Evolutionary conservation across 495 filamentous ascomycete species (phyloP), one percentile per base, ranked within the genome.

Genomic region (Podospora comata): DNA sequence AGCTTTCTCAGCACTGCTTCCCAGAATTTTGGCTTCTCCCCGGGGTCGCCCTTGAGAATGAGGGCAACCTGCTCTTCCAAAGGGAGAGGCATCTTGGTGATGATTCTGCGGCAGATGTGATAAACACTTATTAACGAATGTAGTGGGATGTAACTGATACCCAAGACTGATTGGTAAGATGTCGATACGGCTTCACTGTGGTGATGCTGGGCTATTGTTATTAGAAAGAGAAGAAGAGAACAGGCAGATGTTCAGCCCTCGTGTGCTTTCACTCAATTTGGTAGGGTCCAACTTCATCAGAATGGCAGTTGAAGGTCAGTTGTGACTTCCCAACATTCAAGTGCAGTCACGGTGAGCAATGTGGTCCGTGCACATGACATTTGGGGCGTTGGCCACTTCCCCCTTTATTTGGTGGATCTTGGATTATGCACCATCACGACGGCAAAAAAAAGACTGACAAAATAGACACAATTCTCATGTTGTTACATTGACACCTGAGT

Each of bases 1-100:
- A 80, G 65, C 0, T 68, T 62, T 20, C 70, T 72, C 39, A 84
- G 54, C 48, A 61, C 61, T 18, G 39, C 39, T 16, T 48, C 39
- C 39, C 39, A 13, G 15, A 3, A 5, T 16, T 48, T 76, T 26
- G 7, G 68, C 65, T 18, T 67, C 71, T 59, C 71, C 67, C 20
- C 70, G 62, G 13, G n/a, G 5, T 28, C 23, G 44, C 57, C 34
- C 55, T 27, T n/a, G 4, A 70, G 57, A n/a, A 70, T 56, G 3
- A 15, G 18, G 2, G 39, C 57, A 27, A 70, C 44, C 18, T 28
- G 34, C 15, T 64, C 56, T 6, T 48, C 39, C 39, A 48, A 48
- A 6, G 5, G 9, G 39, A 3, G 2, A 3, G 39, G 9, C 39
- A 48, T 48, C 15, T 48, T 48, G 39, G 39, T 3, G 39, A 3